Evolutionary conservation across 2,329 filamentous ascomycete genomes (phyloP), one percentile per base, ranked within the genome.

Genomic region (Gliomastix tumulicola): DNA sequence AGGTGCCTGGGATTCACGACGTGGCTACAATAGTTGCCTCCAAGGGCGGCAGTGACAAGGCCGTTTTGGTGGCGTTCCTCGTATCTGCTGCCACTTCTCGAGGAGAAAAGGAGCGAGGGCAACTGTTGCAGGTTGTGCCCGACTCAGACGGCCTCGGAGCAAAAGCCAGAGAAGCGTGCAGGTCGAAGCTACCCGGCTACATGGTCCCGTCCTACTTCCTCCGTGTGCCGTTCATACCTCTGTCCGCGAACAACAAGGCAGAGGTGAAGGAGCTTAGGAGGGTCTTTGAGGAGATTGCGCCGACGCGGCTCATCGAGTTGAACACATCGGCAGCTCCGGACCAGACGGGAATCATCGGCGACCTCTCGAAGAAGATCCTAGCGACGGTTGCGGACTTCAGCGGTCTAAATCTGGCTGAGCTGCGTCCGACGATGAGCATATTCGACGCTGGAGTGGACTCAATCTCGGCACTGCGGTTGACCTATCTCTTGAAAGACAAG

Each of bases 151-250:
- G 52, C 0, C 49, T 80, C 4, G 59, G 71, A 7, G 55, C 51
- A 1, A 54, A 55, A 4, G 74, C 79, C 6, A 71, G 71, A 44
- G 63, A 71, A 18, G 74, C 77, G n/a, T 95, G 88, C 47, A 73
- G 74, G 22, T 65, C 74, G 3, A 76, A 68, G 17, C 69, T 96
- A 4, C 85, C 89, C 0, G 74, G 72, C 1, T 96, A 96, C 55
- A 96, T 96, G 89, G 76, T 96, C 3, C 90, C 89, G 1, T 89
- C 87, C 0, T 86, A 92, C 50, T 79, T 94, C 40, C 65, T 95
- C 18, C 74, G 74, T 4, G 61, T 95, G 7, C 71, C 79, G 0
- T 69, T 65, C 7, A 79, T 96, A 37, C 89, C 89, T 0, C 66
- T 96, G 0, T 94, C 87, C 2, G 66, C 84, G 7, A 96, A 95